Evolutionary conservation across 2,329 filamentous ascomycete genomes (phyloP), one percentile per base, ranked within the genome.

Genomic region (Sporothrix variecibatus): DNA sequence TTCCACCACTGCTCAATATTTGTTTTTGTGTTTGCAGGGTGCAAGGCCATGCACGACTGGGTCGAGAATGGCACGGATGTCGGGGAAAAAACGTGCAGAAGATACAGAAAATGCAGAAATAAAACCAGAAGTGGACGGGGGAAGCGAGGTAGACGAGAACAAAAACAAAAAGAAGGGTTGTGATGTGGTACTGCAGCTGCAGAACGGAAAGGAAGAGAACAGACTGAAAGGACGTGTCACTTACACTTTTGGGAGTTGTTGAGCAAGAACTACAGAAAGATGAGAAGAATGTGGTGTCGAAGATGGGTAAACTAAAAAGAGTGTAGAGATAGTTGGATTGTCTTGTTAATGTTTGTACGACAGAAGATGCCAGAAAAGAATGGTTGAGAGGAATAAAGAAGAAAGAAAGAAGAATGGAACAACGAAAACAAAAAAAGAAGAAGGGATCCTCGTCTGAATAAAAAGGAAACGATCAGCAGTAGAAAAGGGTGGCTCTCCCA

Each of bases 401-500:
- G 38, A 71, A 71, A 58, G 38, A 71, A 49, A 43, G 58, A 62
- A 70, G 38, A 51, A 46, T 43, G 23, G 23, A 67, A 20, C 38
- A 26, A 28, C 12, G 58, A 40, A 43, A 51, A 28, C 9, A 43
- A 38, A 38, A 40, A 15, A 60, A 51, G 51, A 60, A 49, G 34
- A 69, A 69, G 43, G 56, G 51, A 60, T 58, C 28, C 26, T 26
- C 31, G 31, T 70, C 71, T n/a, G 15, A 26, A 72, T 72, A 56
- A 72, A 72, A 72, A 38, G 46, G 31, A 65, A 72, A 68, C n/a
- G 62, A 72, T 68, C 62, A 34, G 34, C 62, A 38, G 38, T 20
- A 20, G n/a, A 17, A 23, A n/a, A 28, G 5, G 17, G 9, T 3
- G 34, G 7, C 20, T 23, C 4, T 38, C 20, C 7, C 31, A 28